Conservation (phyloP, 495 filamentous ascomycete species). For the Podospora appendiculata region DNA sequence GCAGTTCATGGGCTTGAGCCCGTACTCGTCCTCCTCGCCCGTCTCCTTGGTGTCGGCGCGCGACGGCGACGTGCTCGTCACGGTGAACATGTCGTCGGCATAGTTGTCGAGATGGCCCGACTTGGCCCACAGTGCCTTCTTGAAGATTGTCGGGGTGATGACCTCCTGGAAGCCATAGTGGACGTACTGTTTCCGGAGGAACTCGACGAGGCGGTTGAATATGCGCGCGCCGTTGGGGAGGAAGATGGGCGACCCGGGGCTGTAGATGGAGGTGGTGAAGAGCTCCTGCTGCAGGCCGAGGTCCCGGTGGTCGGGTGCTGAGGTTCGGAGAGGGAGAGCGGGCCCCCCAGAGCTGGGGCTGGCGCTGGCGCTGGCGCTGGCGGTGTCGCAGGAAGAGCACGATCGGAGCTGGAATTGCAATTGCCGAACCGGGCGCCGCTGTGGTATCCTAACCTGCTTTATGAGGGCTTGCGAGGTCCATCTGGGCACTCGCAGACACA, state of each 20-base stretch:
- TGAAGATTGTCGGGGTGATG: slow-evolving; percentile 90
- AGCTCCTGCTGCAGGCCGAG: slow-evolving; percentile 66
- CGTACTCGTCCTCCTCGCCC: slow-evolving; percentile 70
- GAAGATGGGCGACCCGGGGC: slow-evolving; percentile 83
- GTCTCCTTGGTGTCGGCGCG: slow-evolving; percentile 23
- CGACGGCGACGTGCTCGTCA: slow-evolving; percentile 48
- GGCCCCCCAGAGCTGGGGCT: not conserved
- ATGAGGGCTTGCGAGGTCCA: slow-evolving; percentile 5
- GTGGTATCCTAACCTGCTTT: slow-evolving; percentile 1
- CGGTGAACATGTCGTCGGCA: slow-evolving; percentile 90
- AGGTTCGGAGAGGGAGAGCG: slow-evolving; percentile 13
- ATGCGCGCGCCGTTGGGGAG: slow-evolving; percentile 78
- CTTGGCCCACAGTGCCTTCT: slow-evolving; percentile 78
- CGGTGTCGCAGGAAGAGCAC: slow-evolving; percentile 23
- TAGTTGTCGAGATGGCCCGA: slow-evolving; percentile 94
- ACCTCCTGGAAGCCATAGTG: slow-evolving; percentile 88
- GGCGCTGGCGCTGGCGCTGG: not conserved
- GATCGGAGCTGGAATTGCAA: slow-evolving; percentile 5
- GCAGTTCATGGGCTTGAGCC: slow-evolving; percentile 96
- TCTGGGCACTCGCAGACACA: slow-evolving; percentile 13
- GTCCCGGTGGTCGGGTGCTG: slow-evolving; percentile 57
- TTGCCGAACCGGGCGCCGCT: not conserved
- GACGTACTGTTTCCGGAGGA: slow-evolving; percentile 80
- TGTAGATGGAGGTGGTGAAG: slow-evolving; percentile 70
- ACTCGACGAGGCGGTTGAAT: slow-evolving; percentile 79